Percentiles rank a stretch among this genome's conserved stretches.
phyloP scores from a whole-genome alignment of 148 eudicot species.

The Silene uniflora region DNA sequence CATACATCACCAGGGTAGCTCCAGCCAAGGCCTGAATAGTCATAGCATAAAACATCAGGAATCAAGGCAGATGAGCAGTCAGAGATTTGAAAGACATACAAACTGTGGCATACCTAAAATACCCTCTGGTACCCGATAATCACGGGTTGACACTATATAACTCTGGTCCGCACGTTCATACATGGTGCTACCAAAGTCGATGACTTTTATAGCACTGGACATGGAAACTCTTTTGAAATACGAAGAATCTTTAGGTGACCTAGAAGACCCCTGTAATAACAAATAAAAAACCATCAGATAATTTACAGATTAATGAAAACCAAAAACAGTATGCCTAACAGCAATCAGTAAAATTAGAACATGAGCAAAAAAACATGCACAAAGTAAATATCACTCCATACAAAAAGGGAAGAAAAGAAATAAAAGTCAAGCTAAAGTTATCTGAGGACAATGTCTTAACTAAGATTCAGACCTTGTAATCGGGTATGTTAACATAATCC shows the following conservation, averaged over 20 bases:
- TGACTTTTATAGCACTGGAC: slow-evolving; percentile 87
- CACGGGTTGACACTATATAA: slow-evolving; percentile 74
- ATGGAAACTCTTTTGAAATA: slow-evolving; percentile 76
- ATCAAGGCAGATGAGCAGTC: background rate
- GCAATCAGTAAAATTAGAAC: background rate
- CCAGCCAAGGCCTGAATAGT: slow-evolving; percentile 43
- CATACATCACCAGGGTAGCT: too few relatives aligned
- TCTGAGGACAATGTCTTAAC: background rate
- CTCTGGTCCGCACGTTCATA: slow-evolving; percentile 64
- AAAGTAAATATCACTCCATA: too few relatives aligned
- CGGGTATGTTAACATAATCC: too few relatives aligned
- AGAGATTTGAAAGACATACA: background rate
- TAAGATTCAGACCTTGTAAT: slow-evolving; percentile 53
- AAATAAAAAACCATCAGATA: slow-evolving; percentile 31
- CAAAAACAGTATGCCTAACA: too few relatives aligned
- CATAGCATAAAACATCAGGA: background rate
- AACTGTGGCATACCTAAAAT: slow-evolving; percentile 43
- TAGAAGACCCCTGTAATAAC: slow-evolving; percentile 47
- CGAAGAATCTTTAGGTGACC: too few relatives aligned
- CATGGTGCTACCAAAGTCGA: slow-evolving; percentile 93
- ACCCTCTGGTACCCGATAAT: slow-evolving; percentile 91
- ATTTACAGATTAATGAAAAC: too few relatives aligned
- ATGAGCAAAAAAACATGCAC: background rate
- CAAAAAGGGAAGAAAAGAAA: too few relatives aligned
- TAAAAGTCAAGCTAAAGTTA: background rate